Evolutionary conservation across 495 filamentous ascomycete genomes (phyloP).

Genomic region (Lindgomyces ingoldianus): DNA sequence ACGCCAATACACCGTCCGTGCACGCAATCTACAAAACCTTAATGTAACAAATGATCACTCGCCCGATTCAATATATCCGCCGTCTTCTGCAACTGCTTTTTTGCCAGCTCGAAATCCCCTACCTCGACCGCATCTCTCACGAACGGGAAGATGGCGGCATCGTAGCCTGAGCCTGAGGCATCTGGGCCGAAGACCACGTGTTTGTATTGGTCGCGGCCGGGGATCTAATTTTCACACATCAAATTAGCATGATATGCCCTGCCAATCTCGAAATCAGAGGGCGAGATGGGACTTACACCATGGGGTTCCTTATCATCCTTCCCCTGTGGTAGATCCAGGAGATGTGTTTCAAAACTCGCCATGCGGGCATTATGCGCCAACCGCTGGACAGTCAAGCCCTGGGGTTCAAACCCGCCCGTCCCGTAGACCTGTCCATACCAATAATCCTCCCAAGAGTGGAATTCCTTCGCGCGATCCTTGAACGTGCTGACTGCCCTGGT

Average conservation of each 20-base stretch:
- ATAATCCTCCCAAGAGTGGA: constrained; percentile 68
- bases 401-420: constrained; percentile 68
- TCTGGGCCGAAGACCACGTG: constrained; percentile 87
- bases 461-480: constrained; percentile 58
- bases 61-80: constrained; percentile 68
- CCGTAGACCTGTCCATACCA: constrained; percentile 72
- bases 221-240: constrained; percentile 61
- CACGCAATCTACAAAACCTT: constrained; percentile 1
- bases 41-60: constrained; percentile 57
- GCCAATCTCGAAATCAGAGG: no score
- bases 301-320: constrained; percentile 50
- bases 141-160: constrained; percentile 77
- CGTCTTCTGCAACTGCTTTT: constrained; percentile 69
- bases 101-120: constrained; percentile 68
- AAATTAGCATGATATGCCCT: not conserved
- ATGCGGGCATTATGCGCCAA: constrained; percentile 61
- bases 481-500: constrained; percentile 63
- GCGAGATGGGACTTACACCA: constrained; percentile 63
- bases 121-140: constrained; percentile 78
- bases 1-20: not conserved
- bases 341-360: constrained; percentile 74
- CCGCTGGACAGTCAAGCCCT: constrained; percentile 62
- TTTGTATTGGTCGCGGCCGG: constrained; percentile 89
- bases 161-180: constrained; percentile 68
- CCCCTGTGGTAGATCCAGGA: constrained; percentile 67